Base-by-base conservation (phyloP, 805 yeast genomes). In the Yamadazyma phyllophila region DNA sequence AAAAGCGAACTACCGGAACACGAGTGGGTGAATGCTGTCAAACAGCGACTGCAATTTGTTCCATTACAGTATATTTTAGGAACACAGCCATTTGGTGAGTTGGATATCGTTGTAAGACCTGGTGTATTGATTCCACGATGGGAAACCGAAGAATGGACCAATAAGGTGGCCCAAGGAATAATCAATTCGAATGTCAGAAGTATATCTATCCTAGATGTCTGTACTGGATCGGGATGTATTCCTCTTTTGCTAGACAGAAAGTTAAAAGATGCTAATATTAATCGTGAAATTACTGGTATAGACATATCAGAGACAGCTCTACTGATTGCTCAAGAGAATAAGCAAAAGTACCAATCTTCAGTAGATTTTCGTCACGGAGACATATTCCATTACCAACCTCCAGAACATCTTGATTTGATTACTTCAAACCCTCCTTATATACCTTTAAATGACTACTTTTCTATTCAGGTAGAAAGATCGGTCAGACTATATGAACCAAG, bases 391-490 rank as follows among this genome's bases (percentile, higher is more conserved):
- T 26, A 24, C 12, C 5, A 13, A 7, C 42, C 34, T 5, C 12
- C 31, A 7, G 27, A 16, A n/a, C 10, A 35, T 1, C 59, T 70
- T 13, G 85, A 84, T 47, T 44, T 92, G 2, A 58, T 94, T 0
- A 76, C 83, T 0, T 80, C 96, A n/a, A 92, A 92, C 55, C 99
- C 99, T 0, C 99, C 99, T 0, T 92, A 92, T 58, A 83, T 91
- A 5, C 80, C 88, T 0, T 7, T 26, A 2, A 39, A 50, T 0
- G 81, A 82, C 39, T 76, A 76, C 55, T 49, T 49, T 8, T 55
- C 62, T 3, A 63, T 75, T 1, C 81, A 80, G 2, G 78, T 82
- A 0, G 85, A 81, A 46, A 59, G 56, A 37, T 85, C 96, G 0
- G 98, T 92, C 0, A 66, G 76, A 33, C 33, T 63, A 10, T 83